Base-by-base conservation (phyloP, 805 yeast species). In the Wickerhamomyces bovis region DNA sequence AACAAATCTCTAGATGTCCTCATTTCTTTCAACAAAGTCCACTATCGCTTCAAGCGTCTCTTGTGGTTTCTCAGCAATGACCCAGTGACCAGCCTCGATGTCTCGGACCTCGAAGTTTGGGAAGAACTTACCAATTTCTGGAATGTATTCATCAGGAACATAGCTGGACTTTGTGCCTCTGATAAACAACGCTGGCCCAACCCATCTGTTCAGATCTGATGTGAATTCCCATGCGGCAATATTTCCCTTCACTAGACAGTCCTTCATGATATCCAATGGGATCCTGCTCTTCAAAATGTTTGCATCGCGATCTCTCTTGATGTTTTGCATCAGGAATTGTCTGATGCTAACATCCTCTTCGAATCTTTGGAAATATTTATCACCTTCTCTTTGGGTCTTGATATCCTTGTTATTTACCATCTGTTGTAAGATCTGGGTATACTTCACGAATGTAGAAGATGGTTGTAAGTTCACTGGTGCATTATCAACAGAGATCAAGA, bases 61-160 rank as follows among this genome's bases (percentile, higher is more conserved):
- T 8, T 69, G 56, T 1, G 98, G 96, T 54, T 84, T 83, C 60
- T 92, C 97, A 38, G 88, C 79, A 53, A 88, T 88, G 15, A 90
- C 77, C 96, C 97, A 92, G 64, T 92, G 99, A 2, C 97, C 97
- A 0, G 90, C 78, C 18, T 87, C 83, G 21, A 94, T 69, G 58
- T 85, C 96, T 40, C 77, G 71, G 13, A 86, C 66, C 50, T 80
- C 85, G 58, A 89, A 89, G 22, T 72, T 69, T 0, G 97, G 97
- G 67, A 89, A 92, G 58, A 77, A 86, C 46, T 69, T 66, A 1
- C 90, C 95, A 43, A 89, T 83, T 18, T 77, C 77, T 0, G 85
- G 82, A 20, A 89, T 62, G 23, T 76, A 78, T 50, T 89, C 96
- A 62, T 90, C 97, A 0, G 95, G 83, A 18, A 92, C 82, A 61